Evolutionary conservation across 148 eudicot genomes (phyloP), one percentile per base, ranked within the genome.

Genomic region (Heliosperma pusillum): DNA sequence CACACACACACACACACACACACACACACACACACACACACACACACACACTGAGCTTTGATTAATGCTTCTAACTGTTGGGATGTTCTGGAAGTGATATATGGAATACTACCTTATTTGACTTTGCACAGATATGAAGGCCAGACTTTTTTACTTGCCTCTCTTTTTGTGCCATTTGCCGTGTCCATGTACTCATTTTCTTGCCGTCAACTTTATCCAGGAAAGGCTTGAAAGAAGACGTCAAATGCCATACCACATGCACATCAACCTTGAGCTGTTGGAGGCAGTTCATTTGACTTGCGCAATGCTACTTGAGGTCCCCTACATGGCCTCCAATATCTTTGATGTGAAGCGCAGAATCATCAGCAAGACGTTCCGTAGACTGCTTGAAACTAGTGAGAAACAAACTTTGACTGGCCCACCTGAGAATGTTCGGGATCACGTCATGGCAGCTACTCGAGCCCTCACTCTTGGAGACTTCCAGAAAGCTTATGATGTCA

Each of bases 181-280:
- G 26, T 59, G 64, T 52, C 27, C 7, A 15, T 55, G 40, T 27
- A 59, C 55, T 27, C 22, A 45, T 11, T 16, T 63, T 16, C 20
- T 7, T 7, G 52, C 19, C 53, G 66, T 62, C 13, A 22, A 36
- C 40, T 64, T 63, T 26, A 12, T 30, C 26, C 88, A 93, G 98
- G 97, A 93, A 81, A 88, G 89, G 59, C 58, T 86, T 80, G 98
- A 91, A 82, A 89, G 88, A 84, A 82, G 91, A 70, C 87, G 93
- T 1, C 97, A 91, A 83, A 93, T 93, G 98, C 98, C 98, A 16
- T 93, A 91, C 80, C 97, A 93, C 81, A 89, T 93, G 98, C 98
- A 93, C 83, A 93, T 91, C 76, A 93, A 89, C 76, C 93, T 91
- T 6, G 97, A 93, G 69, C 91, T 93, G 69, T 85, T 93, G 20